phyloP scores from a whole-genome alignment of 2,329 filamentous ascomycete species.

The Neonectria ditissima region DNA sequence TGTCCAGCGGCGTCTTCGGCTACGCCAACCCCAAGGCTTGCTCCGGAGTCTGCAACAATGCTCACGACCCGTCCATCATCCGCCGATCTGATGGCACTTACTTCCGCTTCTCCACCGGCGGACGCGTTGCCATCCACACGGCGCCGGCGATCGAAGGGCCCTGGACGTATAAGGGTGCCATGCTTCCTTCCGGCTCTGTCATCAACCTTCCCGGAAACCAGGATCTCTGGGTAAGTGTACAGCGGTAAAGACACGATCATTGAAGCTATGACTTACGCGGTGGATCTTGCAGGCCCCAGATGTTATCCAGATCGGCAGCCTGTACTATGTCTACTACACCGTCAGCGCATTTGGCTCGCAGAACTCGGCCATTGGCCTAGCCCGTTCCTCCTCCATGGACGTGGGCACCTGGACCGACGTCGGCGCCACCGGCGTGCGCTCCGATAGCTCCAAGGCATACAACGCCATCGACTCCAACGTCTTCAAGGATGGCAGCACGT shows the following conservation, averaged over 20 bases:
- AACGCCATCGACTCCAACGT: conserved; percentile 73
- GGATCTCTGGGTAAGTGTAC: conserved; percentile 56
- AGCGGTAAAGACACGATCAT: not conserved
- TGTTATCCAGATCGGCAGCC: conserved; percentile 58
- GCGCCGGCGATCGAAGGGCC: conserved; percentile 52
- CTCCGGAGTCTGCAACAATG: conserved; percentile 49
- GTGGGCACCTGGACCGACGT: conserved; percentile 70
- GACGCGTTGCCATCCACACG: conserved; percentile 53
- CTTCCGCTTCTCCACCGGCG: conserved; percentile 58
- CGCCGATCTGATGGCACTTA: conserved; percentile 55
- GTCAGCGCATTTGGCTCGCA: conserved; percentile 72
- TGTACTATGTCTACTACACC: conserved; percentile 76
- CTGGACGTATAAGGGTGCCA: conserved; percentile 56
- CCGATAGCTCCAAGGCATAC: conserved; percentile 58
- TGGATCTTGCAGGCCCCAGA: conserved; percentile 26
- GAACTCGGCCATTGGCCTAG: conserved; percentile 70
- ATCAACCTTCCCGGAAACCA: conserved; percentile 55
- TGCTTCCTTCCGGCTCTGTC: conserved; percentile 51
- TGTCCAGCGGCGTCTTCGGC: conserved; percentile 19
- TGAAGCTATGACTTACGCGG: not conserved
- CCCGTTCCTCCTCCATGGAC: conserved; percentile 59
- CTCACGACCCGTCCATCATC: conserved; percentile 55
- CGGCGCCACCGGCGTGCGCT: conserved; percentile 66
- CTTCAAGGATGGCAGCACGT: conserved; percentile 59
- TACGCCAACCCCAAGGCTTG: conserved; percentile 51